Evolutionary conservation across 192 early-diverging fungal species (phyloP), one percentile per base, ranked within the genome.

Genomic region (Coemansia interrupta): DNA sequence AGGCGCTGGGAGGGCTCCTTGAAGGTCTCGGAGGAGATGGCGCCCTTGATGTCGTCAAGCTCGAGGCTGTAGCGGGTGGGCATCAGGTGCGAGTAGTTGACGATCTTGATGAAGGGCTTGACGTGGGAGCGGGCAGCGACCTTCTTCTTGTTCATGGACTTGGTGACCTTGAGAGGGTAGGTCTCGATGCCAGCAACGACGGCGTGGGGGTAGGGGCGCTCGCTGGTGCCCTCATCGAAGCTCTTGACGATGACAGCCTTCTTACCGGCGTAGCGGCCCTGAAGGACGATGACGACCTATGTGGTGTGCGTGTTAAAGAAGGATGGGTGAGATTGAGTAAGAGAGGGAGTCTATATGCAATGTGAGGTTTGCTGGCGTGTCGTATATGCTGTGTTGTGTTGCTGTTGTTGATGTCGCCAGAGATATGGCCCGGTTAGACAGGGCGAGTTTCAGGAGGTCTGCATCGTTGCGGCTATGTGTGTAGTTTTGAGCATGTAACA

Each of bases 41-140:
- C 86, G 50, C 83, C 79, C 89, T 99, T 96, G 69, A 96, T 83
- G 66, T 92, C 81, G 70, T 90, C 95, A 46, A 99, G 85, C 80
- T 99, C 95, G 55, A 97, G 85, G 85, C 86, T 91, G 83, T 97
- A 97, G 81, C 97, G 88, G 72, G 97, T 99, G 80, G 97, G 97
- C 95, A 99, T 97, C 60, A 99, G 72, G 87, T 99, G 97, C 79
- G 95, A 91, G 89, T 93, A 97, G 92, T 99, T 99, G 82, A 99
- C 82, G 60, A 86, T 83, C 87, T 97, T 96, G 82, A 99, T 84
- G 86, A 99, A 99, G 70, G 96, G 89, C 95, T 98, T 98, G 76
- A 99, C 95, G 79, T 85, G 87, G 70, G 92, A 94, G 59, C 97
- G 92, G 82, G 93, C 93, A 64, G 92, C 93, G 50, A 98, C 87